phyloP scores from a whole-genome alignment of 805 yeast species.

The Ascoidea asiatica region DNA sequence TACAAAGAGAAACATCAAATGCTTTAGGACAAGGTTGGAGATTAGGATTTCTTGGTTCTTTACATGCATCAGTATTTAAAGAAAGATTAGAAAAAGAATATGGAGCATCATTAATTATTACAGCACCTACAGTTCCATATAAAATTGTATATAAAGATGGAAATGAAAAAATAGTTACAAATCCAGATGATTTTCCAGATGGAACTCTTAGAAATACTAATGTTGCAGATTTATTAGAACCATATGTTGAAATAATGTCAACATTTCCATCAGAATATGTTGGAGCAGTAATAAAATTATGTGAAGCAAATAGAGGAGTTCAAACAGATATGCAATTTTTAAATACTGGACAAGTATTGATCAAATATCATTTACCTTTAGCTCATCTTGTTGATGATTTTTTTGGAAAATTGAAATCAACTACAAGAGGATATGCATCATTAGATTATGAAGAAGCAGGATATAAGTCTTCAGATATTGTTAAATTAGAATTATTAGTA shows the following conservation, averaged over 20 bases:
- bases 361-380: conserved; percentile 73
- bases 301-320: conserved; percentile 73
- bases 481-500: conserved; percentile 77
- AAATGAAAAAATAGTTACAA: conserved; percentile 51
- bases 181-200: conserved; percentile 90
- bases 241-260: conserved; percentile 81
- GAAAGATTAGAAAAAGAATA: conserved; percentile 88
- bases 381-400: conserved; percentile 90
- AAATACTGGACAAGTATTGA: conserved; percentile 65
- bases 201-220: conserved; percentile 22
- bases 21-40: conserved; percentile 98
- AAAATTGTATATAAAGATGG: conserved; percentile 60
- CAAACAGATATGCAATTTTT: conserved; percentile 71
- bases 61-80: conserved; percentile 90
- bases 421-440: conserved; percentile 86
- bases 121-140: conserved; percentile 95
- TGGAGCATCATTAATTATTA: conserved; percentile 82
- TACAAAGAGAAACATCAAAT: conserved; percentile 81
- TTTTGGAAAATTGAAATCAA: conserved; percentile 84
- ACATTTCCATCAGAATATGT: conserved; percentile 83
- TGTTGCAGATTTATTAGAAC: conserved; percentile 54
- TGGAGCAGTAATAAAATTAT: conserved; percentile 75
- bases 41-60: conserved; percentile 83
- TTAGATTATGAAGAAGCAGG: conserved; percentile 93
- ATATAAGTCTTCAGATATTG: conserved; percentile 64